Conservation (phyloP, 2,329 filamentous ascomycete species). For the Colletotrichum falcatum region DNA sequence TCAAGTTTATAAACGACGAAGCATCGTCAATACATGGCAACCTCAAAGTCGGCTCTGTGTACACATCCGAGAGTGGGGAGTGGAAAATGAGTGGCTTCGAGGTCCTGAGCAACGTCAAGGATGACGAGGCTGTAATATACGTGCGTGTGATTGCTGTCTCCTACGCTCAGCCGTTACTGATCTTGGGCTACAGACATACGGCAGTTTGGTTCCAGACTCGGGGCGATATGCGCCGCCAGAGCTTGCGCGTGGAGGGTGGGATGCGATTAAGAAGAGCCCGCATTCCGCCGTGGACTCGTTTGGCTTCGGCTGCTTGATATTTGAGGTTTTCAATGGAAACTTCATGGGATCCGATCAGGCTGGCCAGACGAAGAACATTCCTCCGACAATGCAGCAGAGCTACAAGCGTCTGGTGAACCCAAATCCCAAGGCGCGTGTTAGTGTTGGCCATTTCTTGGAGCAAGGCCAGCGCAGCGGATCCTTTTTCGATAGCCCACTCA, state of each 20-base stretch:
- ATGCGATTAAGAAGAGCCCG: conserved; percentile 85
- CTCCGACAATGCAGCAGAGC: conserved; percentile 87
- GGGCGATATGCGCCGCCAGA: conserved; percentile 89
- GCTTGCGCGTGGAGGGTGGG: conserved; percentile 89
- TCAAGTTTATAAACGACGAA: conserved; percentile 97
- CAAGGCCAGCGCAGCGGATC: conserved; percentile 84
- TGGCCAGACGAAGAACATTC: conserved; percentile 86
- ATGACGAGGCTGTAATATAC: conserved; percentile 94
- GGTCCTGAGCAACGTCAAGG: conserved; percentile 92
- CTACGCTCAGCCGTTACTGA: conserved; percentile 28
- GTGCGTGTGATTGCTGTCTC: not conserved
- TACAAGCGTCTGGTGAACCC: conserved; percentile 91
- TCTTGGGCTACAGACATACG: conserved; percentile 73
- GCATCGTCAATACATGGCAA: conserved; percentile 92
- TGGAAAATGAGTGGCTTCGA: conserved; percentile 98
- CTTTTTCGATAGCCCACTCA: conserved; percentile 94
- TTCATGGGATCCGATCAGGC: conserved; percentile 83
- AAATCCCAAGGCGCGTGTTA: conserved; percentile 90
- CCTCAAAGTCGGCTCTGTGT: conserved; percentile 87
- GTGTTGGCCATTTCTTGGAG: conserved; percentile 86
- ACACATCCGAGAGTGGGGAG: conserved; percentile 94
- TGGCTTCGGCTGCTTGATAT: conserved; percentile 84
- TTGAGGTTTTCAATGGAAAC: conserved; percentile 90
- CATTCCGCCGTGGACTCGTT: conserved; percentile 88
- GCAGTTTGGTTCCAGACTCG: conserved; percentile 87